Conservation (phyloP, 768 basidiomycete species). For the Sistotremastrum niveocremeum region DNA sequence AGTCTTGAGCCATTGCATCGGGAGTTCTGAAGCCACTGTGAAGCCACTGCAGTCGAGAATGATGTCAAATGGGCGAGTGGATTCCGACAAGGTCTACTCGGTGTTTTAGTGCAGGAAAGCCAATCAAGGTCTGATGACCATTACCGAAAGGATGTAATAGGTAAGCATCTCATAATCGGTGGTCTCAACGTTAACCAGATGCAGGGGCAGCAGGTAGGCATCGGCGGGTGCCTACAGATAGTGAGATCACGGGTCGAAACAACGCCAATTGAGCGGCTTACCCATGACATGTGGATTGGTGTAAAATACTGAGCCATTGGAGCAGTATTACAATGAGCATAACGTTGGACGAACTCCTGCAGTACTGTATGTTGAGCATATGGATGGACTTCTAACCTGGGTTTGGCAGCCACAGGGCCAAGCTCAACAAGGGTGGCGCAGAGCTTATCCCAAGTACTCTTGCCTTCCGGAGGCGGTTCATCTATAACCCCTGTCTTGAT, state of each 20-base stretch:
- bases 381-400: constrained; percentile 4
- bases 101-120: constrained; percentile 29
- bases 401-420: constrained; percentile 45
- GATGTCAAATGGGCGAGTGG: constrained; percentile 38
- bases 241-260: not conserved
- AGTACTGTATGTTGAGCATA: constrained; percentile 50
- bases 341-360: constrained; percentile 51
- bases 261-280: constrained; percentile 23
- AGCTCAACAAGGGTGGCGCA: constrained; percentile 72
- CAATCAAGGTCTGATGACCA: constrained; percentile 34
- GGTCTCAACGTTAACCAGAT: constrained; percentile 64
- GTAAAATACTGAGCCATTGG: constrained; percentile 52
- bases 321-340: constrained; percentile 43
- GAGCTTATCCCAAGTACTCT: constrained; percentile 73
- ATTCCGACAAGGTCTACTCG: constrained; percentile 14
- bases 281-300: constrained; percentile 37
- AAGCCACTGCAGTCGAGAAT: constrained; percentile 77
- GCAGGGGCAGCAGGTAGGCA: constrained; percentile 50
- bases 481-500: constrained; percentile 23
- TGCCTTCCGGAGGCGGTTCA: constrained; percentile 41
- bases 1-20: constrained; percentile 69
- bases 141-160: constrained; percentile 65
- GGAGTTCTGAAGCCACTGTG: constrained; percentile 59
- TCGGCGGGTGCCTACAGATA: constrained; percentile 25
- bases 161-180: constrained; percentile 68